phyloP scores from a whole-genome alignment of 805 yeast species.

The Saccharomycopsis oosterbeekiorum region DNA sequence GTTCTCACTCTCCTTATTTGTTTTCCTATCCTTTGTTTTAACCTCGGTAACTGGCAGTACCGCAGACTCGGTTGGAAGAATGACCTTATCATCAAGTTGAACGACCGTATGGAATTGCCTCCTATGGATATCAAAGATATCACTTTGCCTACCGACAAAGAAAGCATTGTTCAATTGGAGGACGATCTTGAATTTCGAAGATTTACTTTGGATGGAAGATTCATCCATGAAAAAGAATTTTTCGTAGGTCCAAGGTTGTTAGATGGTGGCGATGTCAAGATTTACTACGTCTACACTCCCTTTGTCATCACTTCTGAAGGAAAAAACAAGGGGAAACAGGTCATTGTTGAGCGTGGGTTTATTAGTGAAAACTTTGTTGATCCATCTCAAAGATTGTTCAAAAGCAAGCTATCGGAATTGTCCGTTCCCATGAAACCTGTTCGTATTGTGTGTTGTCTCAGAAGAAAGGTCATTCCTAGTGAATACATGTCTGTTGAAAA shows the following conservation, averaged over 20 bases:
- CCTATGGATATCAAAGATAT: slow-evolving; percentile 63
- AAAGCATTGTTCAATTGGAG: slow-evolving; percentile 9
- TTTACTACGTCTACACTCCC: slow-evolving; percentile 77
- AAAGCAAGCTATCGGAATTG: slow-evolving; percentile 43
- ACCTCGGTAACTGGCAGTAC: slow-evolving; percentile 90
- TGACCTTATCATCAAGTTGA: slow-evolving; percentile 69
- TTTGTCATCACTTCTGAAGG: slow-evolving; percentile 39
- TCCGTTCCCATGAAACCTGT: slow-evolving; percentile 68
- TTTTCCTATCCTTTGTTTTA: slow-evolving; percentile 82
- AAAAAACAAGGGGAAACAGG: slow-evolving; percentile 61
- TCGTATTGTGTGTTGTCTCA: slow-evolving; percentile 61
- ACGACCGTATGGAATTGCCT: slow-evolving; percentile 65
- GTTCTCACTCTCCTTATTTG: slow-evolving; percentile 33
- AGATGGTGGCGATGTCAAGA: slow-evolving; percentile 47
- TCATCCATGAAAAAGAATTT: slow-evolving; percentile 77
- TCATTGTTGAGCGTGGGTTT: slow-evolving; percentile 90
- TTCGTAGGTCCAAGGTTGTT: slow-evolving; percentile 83
- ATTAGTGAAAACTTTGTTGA: slow-evolving; percentile 53
- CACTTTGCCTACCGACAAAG: slow-evolving; percentile 52
- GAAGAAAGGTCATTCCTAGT: slow-evolving; percentile 56
- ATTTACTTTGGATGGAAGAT: slow-evolving; percentile 67
- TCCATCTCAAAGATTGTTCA: slow-evolving; percentile 39
- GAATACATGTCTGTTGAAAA: slow-evolving; percentile 53
- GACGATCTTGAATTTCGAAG: slow-evolving; percentile 70
- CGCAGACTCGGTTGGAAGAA: slow-evolving; percentile 82